Percentiles rank a stretch among this genome's conserved stretches.
Evolutionary conservation across 345 rosid species (phyloP).

Genomic region (Gynandropsis gynandra): DNA sequence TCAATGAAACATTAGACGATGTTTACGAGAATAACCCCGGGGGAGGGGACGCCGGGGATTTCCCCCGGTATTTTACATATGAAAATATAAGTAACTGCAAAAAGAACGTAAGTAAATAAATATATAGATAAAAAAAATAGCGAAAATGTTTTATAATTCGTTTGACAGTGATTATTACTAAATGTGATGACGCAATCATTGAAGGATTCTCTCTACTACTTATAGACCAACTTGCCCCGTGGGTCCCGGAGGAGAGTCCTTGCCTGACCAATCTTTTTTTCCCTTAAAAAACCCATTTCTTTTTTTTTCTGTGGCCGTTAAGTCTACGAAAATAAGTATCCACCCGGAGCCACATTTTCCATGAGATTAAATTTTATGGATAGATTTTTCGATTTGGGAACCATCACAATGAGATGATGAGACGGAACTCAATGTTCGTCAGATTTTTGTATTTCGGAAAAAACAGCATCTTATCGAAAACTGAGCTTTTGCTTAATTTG

Average conservation of each 20-base stretch:
- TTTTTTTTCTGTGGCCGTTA: neutral
- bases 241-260: conserved; percentile 22
- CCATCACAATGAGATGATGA: conserved; percentile 5
- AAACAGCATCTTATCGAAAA: no score
- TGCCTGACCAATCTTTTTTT: conserved; percentile 17
- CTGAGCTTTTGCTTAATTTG: no score
- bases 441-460: no score
- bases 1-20: conserved; percentile 1
- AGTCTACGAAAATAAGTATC: neutral
- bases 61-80: neutral
- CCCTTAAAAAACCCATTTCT: neutral
- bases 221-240: conserved; percentile 17
- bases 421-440: no score
- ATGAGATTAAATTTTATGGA: neutral
- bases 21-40: conserved; percentile 1
- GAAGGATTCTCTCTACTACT: conserved; percentile 12
- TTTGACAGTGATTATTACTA: conserved; percentile 7
- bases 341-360: neutral
- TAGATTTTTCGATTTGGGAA: conserved; percentile 19
- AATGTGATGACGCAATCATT: conserved; percentile 27
- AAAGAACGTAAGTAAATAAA: neutral
- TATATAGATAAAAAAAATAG: no score
- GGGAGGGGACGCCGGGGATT: conserved; percentile 9
- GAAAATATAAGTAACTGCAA: neutral
- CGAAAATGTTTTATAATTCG: no score